Evolutionary conservation across 2,329 filamentous ascomycete genomes (phyloP).

Genomic region (Diaporthe vexans): DNA sequence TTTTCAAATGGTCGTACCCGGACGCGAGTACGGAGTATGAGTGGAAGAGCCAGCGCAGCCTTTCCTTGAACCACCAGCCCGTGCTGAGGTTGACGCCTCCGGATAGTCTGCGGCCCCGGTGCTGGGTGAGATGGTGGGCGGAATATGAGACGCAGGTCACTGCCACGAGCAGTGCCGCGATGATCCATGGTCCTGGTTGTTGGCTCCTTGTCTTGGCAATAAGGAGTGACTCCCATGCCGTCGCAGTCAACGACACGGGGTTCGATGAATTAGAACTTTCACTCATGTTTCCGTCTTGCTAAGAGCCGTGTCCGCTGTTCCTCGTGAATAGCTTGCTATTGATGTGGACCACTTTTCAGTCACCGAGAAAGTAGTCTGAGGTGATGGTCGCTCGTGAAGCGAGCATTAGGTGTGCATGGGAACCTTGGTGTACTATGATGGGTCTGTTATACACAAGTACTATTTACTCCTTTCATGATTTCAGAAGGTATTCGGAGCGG

Average conservation of each 20-base stretch:
- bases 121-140: not conserved
- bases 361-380: no score
- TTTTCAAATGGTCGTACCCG: not conserved
- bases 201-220: not conserved
- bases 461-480: not conserved
- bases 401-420: no score
- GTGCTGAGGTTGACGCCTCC: constrained; percentile 2
- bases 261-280: not conserved
- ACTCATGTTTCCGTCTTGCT: not conserved
- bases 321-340: no score
- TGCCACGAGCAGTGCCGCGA: not conserved
- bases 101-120: not conserved
- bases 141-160: not conserved
- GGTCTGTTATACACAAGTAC: no score
- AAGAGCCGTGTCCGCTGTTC: not conserved
- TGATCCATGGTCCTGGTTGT: not conserved
- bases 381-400: no score
- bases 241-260: not conserved
- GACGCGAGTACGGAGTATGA: not conserved
- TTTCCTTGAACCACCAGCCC: not conserved
- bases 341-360: not conserved
- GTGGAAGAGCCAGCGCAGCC: not conserved
- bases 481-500: not conserved
- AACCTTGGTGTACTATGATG: no score
- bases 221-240: not conserved